phyloP scores from a whole-genome alignment of 148 eudicot species.

The Amaranthus cruentus region DNA sequence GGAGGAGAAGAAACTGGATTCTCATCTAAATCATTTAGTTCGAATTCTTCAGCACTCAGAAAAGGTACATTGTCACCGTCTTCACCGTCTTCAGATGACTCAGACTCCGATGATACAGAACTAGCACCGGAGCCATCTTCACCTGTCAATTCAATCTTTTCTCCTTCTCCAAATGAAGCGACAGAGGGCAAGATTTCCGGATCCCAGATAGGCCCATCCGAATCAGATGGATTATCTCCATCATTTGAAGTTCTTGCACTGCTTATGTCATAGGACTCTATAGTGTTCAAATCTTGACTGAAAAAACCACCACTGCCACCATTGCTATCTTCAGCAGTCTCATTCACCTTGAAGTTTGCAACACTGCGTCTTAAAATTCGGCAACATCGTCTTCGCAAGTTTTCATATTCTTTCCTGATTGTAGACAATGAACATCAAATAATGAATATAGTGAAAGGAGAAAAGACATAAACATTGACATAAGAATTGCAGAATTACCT shows the following conservation, averaged over 20 bases:
- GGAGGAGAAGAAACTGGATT: conserved; percentile 4
- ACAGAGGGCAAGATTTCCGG: conserved; percentile 8
- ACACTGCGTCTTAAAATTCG: conserved; percentile 10
- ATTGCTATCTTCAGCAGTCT: conserved; percentile 21
- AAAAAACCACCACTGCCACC: conserved; percentile 21
- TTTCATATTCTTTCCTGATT: conserved; percentile 40
- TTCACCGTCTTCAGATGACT: conserved; percentile 48
- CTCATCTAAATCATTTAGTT: conserved; percentile 34
- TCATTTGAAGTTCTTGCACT: conserved; percentile 30
- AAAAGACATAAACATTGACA: neutral
- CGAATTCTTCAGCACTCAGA: conserved; percentile 26
- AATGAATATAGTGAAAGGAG: neutral
- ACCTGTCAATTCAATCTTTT: conserved; percentile 29
- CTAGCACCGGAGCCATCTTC: conserved; percentile 30
- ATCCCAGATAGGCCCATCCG: conserved; percentile 25
- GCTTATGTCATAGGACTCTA: conserved; percentile 30
- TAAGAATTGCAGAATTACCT: conserved; percentile 40
- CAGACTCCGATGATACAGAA: conserved; percentile 68
- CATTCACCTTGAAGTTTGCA: conserved; percentile 21
- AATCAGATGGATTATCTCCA: conserved; percentile 18
- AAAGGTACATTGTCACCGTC: conserved; percentile 33
- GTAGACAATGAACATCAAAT: conserved; percentile 14
- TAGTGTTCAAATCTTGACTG: conserved; percentile 32
- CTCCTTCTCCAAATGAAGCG: conserved; percentile 24
- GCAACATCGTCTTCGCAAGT: conserved; percentile 40